phyloP scores from a whole-genome alignment of 768 basidiomycete genomes.

The Xanthoconium stramineum region DNA sequence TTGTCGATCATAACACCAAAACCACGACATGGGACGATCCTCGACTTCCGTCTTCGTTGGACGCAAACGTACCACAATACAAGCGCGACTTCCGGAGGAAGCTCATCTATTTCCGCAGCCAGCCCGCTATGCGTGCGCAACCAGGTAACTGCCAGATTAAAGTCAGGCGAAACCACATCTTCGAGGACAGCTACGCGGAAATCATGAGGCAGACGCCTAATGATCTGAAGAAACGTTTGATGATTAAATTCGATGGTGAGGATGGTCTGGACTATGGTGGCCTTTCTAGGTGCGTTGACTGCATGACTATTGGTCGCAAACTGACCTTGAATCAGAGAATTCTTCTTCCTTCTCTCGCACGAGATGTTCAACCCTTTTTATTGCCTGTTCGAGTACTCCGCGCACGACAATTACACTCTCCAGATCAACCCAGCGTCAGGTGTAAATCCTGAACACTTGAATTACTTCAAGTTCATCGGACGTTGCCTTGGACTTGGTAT shows the following conservation, averaged over 20 bases:
- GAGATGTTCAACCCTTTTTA: conserved; percentile 99
- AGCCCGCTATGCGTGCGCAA: conserved; percentile 96
- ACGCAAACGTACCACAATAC: conserved; percentile 98
- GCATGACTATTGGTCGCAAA: not conserved
- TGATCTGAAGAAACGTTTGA: conserved; percentile 96
- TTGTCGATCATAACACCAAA: conserved; percentile 99
- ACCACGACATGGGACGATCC: conserved; percentile 99
- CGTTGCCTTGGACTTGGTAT: conserved; percentile 93
- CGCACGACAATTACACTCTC: conserved; percentile 99
- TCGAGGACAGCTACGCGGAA: conserved; percentile 99
- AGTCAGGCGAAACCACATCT: conserved; percentile 96
- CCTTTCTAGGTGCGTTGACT: conserved; percentile 71
- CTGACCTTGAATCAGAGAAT: conserved; percentile 64
- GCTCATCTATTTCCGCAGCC: conserved; percentile 98
- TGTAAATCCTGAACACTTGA: conserved; percentile 98
- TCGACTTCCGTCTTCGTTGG: conserved; percentile 89
- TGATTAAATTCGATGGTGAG: conserved; percentile 99
- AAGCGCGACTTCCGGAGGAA: conserved; percentile 99
- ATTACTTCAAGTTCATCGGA: conserved; percentile 99
- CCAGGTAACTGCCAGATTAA: conserved; percentile 99
- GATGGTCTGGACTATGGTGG: conserved; percentile 99
- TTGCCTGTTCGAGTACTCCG: conserved; percentile 99
- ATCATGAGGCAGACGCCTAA: conserved; percentile 99
- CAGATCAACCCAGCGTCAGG: conserved; percentile 99
- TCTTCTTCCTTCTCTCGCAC: conserved; percentile 99